phyloP scores from a whole-genome alignment of 805 yeast species.

The Ogataea neopini region DNA sequence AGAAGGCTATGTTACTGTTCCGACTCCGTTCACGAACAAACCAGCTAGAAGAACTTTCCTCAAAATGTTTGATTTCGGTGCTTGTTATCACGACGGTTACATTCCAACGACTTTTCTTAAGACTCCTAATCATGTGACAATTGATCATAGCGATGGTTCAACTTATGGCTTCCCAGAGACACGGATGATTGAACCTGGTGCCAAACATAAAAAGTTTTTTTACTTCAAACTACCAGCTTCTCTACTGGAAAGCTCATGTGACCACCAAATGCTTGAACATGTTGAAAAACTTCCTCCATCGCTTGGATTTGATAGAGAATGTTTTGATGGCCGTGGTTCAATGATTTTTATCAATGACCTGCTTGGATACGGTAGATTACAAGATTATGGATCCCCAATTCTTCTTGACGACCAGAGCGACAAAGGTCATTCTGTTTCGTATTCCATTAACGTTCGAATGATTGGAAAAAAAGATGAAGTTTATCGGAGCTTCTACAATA shows the following conservation, averaged over 20 bases:
- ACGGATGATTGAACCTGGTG: slow-evolving; percentile 43
- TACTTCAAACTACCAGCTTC: slow-evolving; percentile 54
- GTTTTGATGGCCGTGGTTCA: slow-evolving; percentile 28
- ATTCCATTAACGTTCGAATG: slow-evolving; percentile 52
- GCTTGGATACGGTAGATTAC: slow-evolving; percentile 56
- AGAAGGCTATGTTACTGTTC: slow-evolving; percentile 44
- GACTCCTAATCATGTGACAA: slow-evolving; percentile 20
- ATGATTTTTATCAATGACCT: slow-evolving; percentile 37
- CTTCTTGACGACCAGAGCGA: slow-evolving; percentile 48
- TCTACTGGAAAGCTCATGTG: slow-evolving; percentile 51
- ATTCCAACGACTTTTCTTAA: slow-evolving; percentile 27
- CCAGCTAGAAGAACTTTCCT: slow-evolving; percentile 37
- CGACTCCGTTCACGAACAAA: slow-evolving; percentile 11
- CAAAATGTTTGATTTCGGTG: slow-evolving; percentile 48
- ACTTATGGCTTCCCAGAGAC: slow-evolving; percentile 44
- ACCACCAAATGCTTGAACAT: slow-evolving; percentile 37
- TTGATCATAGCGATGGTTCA: slow-evolving; percentile 29
- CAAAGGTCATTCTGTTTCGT: slow-evolving; percentile 44
- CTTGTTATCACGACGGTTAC: slow-evolving; percentile 46
- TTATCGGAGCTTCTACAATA: slow-evolving; percentile 12
- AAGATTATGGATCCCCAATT: slow-evolving; percentile 52
- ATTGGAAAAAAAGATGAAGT: slow-evolving; percentile 40
- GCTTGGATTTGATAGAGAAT: slow-evolving; percentile 36
- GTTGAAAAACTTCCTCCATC: slow-evolving; percentile 42
- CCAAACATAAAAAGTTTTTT: slow-evolving; percentile 55